Conservation (phyloP, 2,329 filamentous ascomycete species). For the Knoxdaviesia capensis region DNA sequence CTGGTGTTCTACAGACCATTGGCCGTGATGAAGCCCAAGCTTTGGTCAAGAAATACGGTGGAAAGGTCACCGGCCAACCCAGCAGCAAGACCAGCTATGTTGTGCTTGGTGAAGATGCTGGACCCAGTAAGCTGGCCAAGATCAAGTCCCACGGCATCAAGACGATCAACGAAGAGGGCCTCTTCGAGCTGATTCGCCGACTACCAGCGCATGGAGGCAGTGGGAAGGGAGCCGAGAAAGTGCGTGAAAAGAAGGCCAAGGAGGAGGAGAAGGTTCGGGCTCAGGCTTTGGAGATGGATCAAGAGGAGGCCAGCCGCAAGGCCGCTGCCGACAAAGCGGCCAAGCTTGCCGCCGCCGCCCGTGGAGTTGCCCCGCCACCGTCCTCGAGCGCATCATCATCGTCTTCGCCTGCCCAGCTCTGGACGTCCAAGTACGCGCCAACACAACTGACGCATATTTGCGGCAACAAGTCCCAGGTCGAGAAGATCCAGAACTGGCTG, state of each 20-base stretch:
- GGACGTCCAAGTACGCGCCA: slow-evolving; percentile 92
- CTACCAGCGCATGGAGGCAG: slow-evolving; percentile 75
- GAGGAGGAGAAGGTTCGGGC: slow-evolving; percentile 68
- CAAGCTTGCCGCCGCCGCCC: slow-evolving; percentile 16
- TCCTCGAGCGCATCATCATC: slow-evolving; percentile 8
- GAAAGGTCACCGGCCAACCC: slow-evolving; percentile 68
- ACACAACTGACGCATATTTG: slow-evolving; percentile 73
- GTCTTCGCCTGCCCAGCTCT: slow-evolving; percentile 43
- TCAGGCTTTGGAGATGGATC: slow-evolving; percentile 70
- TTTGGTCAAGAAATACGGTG: slow-evolving; percentile 82
- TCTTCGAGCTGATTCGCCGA: slow-evolving; percentile 66
- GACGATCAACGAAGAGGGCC: slow-evolving; percentile 82
- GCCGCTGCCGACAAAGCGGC: slow-evolving; percentile 30
- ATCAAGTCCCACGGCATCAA: slow-evolving; percentile 65
- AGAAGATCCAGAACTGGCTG: slow-evolving; percentile 79
- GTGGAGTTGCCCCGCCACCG: slow-evolving; percentile 5
- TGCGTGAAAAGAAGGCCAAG: slow-evolving; percentile 63
- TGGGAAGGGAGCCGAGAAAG: slow-evolving; percentile 71
- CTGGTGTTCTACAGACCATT: slow-evolving; percentile 63
- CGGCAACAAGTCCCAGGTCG: slow-evolving; percentile 78
- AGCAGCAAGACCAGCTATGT: slow-evolving; percentile 92
- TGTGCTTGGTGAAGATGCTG: slow-evolving; percentile 76
- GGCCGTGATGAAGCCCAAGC: slow-evolving; percentile 69
- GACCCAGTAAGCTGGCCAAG: slow-evolving; percentile 78
- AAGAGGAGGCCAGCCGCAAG: slow-evolving; percentile 45